Evolutionary conservation across 192 early-diverging fungal species (phyloP).

Genomic region (Chytriomyces sp.): DNA sequence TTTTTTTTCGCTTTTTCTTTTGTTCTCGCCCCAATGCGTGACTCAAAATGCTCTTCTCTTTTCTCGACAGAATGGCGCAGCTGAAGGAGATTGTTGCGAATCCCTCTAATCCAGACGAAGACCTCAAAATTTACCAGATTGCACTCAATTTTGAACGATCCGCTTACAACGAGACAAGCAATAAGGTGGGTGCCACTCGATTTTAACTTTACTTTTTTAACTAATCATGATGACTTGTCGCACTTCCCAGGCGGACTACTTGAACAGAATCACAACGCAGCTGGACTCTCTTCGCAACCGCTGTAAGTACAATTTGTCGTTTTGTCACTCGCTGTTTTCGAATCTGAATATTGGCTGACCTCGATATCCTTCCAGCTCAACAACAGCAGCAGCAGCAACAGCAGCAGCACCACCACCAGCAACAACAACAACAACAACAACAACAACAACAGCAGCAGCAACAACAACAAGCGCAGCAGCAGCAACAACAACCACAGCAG

Average conservation of each 20-base stretch:
- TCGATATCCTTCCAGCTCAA: not conserved
- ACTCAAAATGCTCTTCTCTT: not conserved
- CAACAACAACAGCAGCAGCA: too few species aligned
- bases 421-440: not conserved
- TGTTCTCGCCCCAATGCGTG: not conserved
- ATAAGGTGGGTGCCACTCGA: conserved; percentile 2
- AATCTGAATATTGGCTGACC: too few species aligned
- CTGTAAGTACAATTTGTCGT: not conserved
- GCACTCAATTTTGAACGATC: not conserved
- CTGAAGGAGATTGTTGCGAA: conserved; percentile 7
- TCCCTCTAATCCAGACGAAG: not conserved
- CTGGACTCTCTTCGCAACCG: not conserved
- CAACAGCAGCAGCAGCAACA: not conserved
- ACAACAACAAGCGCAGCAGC: too few species aligned
- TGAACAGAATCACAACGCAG: conserved; percentile 10
- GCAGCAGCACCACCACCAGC: not conserved
- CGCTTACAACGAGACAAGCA: conserved; percentile 15
- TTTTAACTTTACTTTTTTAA: not conserved
- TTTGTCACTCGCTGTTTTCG: not conserved
- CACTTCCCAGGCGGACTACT: conserved; percentile 5
- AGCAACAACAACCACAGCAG: too few species aligned
- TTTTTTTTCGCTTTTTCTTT: conserved; percentile 2
- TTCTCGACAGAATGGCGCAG: conserved; percentile 4
- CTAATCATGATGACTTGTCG: not conserved
- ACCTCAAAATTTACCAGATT: conserved; percentile 3